These are phyloP conservation scores for Neoarthrinium moseri DNA, from an alignment of 2,329 filamentous ascomycete species.

Conservation along the genomic window DNA sequence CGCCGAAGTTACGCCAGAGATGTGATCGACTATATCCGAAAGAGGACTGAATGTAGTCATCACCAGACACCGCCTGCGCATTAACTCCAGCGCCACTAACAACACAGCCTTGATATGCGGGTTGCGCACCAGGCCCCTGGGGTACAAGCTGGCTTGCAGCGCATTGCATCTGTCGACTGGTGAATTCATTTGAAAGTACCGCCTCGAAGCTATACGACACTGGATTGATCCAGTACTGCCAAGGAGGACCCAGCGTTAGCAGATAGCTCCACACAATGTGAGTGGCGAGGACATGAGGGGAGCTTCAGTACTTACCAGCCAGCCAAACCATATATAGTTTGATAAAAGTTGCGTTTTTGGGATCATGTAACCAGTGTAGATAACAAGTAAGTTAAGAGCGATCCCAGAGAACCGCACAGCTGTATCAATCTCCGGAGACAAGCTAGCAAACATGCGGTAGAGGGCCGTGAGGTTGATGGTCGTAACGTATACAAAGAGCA, in stretches of 20 bases:
- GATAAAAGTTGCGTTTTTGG: conserved; percentile 53
- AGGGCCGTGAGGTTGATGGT: conserved; percentile 27
- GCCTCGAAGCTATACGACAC: conserved; percentile 65
- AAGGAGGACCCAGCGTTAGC: neutral
- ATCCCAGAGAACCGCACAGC: conserved; percentile 59
- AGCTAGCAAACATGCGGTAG: conserved; percentile 30
- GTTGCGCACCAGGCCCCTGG: conserved; percentile 36
- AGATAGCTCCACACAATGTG: neutral
- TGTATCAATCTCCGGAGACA: conserved; percentile 48
- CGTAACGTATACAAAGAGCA: conserved; percentile 49
- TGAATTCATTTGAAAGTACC: conserved; percentile 54
- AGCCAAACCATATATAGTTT: conserved; percentile 67
- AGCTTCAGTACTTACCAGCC: conserved; percentile 52
- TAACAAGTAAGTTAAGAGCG: conserved; percentile 59
- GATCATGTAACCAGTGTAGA: conserved; percentile 68
- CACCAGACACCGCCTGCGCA: conserved; percentile 47
- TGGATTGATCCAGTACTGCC: conserved; percentile 59
- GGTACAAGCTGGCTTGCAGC: conserved; percentile 44
- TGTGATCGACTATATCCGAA: conserved; percentile 58
- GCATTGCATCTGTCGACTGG: conserved; percentile 50
- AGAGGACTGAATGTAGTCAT: conserved; percentile 49
- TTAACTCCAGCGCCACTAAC: conserved; percentile 52
- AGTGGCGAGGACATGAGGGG: no score
- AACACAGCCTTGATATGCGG: conserved; percentile 53
- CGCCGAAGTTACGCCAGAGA: conserved; percentile 75